These are phyloP conservation scores for Claviceps fusiformis DNA, from an alignment of 2,329 filamentous ascomycete species.

Conservation along the genomic window DNA sequence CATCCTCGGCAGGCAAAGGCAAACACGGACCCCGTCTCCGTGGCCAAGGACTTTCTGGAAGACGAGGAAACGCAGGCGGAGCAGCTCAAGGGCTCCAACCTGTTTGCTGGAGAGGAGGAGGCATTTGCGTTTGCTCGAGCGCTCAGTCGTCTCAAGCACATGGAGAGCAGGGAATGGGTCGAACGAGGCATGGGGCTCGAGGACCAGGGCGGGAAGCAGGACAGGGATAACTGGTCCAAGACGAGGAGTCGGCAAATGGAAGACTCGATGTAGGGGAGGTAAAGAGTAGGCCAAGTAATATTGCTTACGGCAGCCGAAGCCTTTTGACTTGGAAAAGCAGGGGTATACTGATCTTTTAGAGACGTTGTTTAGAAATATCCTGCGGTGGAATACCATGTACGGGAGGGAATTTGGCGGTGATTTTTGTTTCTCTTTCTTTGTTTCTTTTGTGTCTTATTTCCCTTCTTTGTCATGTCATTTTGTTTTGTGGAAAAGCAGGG, in stretches of 20 bases:
- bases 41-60: slow-evolving; percentile 63
- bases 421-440: neutral
- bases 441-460: neutral
- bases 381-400: neutral
- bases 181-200: slow-evolving; percentile 64
- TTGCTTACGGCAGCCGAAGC: too few relatives aligned
- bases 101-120: slow-evolving; percentile 93
- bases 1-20: slow-evolving; percentile 13
- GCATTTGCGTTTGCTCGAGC: slow-evolving; percentile 90
- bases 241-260: slow-evolving; percentile 55
- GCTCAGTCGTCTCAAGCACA: slow-evolving; percentile 71
- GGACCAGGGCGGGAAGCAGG: slow-evolving; percentile 47
- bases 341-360: neutral
- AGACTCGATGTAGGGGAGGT: slow-evolving; percentile 41
- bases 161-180: slow-evolving; percentile 92
- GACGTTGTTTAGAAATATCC: neutral
- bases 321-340: neutral
- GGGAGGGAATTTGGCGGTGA: neutral
- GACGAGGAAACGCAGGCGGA: slow-evolving; percentile 75
- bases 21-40: slow-evolving; percentile 1
- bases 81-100: slow-evolving; percentile 68
- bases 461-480: neutral
- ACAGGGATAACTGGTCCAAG: slow-evolving; percentile 52
- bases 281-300: too few relatives aligned
- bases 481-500: too few relatives aligned